phyloP scores from a whole-genome alignment of 768 basidiomycete species.

The Leucocoprinus sp. region DNA sequence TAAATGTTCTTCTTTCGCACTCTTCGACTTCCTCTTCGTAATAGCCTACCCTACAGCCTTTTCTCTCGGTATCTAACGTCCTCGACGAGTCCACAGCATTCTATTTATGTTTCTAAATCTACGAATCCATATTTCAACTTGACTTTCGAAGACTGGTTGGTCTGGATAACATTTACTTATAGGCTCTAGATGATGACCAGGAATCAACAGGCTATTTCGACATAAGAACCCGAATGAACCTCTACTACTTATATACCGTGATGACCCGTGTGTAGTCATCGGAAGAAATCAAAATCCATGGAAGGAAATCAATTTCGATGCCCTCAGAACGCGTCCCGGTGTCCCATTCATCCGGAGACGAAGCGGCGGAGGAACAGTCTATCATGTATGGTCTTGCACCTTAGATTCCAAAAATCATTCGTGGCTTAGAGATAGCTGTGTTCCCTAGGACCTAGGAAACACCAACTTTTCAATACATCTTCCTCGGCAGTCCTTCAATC shows the following conservation, averaged over 20 bases:
- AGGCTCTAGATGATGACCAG: background rate
- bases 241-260: slow-evolving; percentile 80
- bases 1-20: slow-evolving; percentile 10
- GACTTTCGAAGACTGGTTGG: slow-evolving; percentile 83
- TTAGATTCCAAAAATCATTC: background rate
- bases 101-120: slow-evolving; percentile 68
- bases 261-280: slow-evolving; percentile 84
- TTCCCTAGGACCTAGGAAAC: slow-evolving; percentile 82
- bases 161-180: slow-evolving; percentile 22
- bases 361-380: slow-evolving; percentile 94
- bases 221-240: slow-evolving; percentile 59
- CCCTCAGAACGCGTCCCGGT: slow-evolving; percentile 35
- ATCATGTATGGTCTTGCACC: slow-evolving; percentile 60
- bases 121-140: slow-evolving; percentile 86
- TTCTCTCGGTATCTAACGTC: slow-evolving; percentile 11
- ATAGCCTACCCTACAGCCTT: slow-evolving; percentile 9
- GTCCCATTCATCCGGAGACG: slow-evolving; percentile 78
- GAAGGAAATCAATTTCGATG: slow-evolving; percentile 84
- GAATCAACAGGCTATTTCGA: slow-evolving; percentile 46
- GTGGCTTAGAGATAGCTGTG: background rate
- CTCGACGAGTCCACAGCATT: slow-evolving; percentile 29
- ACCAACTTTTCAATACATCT: slow-evolving; percentile 95
- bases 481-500: slow-evolving; percentile 72
- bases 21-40: slow-evolving; percentile 12
- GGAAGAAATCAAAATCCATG: slow-evolving; percentile 97